Conservation (phyloP, 805 yeast genomes). For the Metschnikowia gelsemii region DNA sequence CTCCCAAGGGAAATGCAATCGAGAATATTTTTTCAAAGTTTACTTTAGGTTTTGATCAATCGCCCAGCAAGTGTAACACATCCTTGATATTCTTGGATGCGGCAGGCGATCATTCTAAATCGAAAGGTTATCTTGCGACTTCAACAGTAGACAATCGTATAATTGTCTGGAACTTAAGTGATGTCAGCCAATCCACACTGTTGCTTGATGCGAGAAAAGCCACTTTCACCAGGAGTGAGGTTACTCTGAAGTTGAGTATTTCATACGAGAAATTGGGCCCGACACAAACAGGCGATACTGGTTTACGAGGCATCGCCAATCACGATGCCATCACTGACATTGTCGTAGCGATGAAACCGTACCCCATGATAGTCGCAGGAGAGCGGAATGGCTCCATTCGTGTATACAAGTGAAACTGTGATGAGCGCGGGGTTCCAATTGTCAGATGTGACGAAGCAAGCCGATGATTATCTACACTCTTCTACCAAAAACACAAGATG, state of each 20-base stretch:
- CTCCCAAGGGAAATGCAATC: slow-evolving; percentile 17
- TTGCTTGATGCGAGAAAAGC: slow-evolving; percentile 1
- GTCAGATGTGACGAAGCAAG: neutral
- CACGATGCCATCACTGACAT: slow-evolving; percentile 53
- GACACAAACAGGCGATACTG: neutral
- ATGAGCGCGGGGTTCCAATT: slow-evolving; percentile 5
- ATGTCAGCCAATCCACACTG: slow-evolving; percentile 13
- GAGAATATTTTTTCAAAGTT: slow-evolving; percentile 22
- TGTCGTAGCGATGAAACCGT: slow-evolving; percentile 47
- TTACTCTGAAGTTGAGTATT: slow-evolving; percentile 16
- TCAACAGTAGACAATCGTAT: slow-evolving; percentile 31
- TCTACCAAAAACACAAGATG: slow-evolving; percentile 28
- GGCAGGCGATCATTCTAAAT: neutral
- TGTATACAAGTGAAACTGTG: slow-evolving; percentile 45
- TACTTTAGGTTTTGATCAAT: slow-evolving; percentile 21
- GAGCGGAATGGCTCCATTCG: slow-evolving; percentile 68
- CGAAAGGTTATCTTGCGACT: slow-evolving; percentile 21
- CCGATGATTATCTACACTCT: neutral
- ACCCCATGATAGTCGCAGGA: slow-evolving; percentile 59
- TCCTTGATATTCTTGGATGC: slow-evolving; percentile 6
- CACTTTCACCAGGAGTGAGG: slow-evolving; percentile 15
- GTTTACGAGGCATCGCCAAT: slow-evolving; percentile 27
- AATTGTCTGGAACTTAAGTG: slow-evolving; percentile 29
- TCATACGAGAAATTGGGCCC: slow-evolving; percentile 17
- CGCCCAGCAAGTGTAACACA: slow-evolving; percentile 7